Base-by-base conservation (phyloP, 2,329 filamentous ascomycete species). In the Eutypa lata region DNA sequence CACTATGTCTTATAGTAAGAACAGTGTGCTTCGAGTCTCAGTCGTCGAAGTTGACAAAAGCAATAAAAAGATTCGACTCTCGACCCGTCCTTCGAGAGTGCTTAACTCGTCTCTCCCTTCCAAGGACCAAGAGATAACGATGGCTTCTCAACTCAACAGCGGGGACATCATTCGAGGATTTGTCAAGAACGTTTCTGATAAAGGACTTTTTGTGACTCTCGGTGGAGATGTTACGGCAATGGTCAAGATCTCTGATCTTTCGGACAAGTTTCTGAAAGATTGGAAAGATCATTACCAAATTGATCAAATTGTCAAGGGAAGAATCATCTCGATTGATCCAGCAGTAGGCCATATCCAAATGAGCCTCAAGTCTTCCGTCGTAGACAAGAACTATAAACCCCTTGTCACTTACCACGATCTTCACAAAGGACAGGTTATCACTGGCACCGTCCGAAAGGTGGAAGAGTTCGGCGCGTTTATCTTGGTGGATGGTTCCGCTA, bases 391-490 rank as follows among this genome's bases (percentile, higher is more conserved):
- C 60, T 96, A 90, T 70, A 83, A 84, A 44, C 83, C 89, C 21
- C 86, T 84, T 1, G 69, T 87, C n/a, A 86, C 82, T 1, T 88
- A 93, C 57, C 78, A 80, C n/a, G 90, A 96, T 61, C 76, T 97
- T 52, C 84, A 88, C 65, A 76, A 82, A 56, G 92, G 91, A 7
- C 89, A 96, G 70, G 76, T 91, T 31, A 81, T 99, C 33, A 96
- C 90, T 13, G 94, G 92, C 47, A 96, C 90, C 67, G 84, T 99
- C 52, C 87, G 92, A 63, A 96, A 95, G 71, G 91, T 97, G 2
- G 90, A 96, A 65, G 89, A 96, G 31, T 99, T 92, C 68, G 94
- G 94, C 59, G 93, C 93, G 5, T 99, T 99, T 69, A 89, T 99
- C 61, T 83, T 95, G 43, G 77, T 99, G 19, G 91, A 97, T 69